These are phyloP conservation scores for Calonectria pteridis DNA, from an alignment of 2,329 filamentous ascomycete genomes.

Conservation along the genomic window DNA sequence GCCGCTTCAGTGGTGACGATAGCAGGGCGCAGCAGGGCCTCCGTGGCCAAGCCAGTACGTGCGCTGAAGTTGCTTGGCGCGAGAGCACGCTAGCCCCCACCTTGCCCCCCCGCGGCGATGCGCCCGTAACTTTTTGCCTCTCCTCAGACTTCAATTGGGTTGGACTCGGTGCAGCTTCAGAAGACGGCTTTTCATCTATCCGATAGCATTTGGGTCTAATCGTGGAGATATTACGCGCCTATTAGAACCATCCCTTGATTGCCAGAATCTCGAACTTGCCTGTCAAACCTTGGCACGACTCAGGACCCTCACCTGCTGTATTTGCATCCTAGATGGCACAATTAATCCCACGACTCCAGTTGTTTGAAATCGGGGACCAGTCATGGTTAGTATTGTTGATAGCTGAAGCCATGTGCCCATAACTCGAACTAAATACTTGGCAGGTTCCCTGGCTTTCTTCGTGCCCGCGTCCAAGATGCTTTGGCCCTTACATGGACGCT, in stretches of 20 bases:
- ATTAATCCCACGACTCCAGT: slow-evolving; percentile 1
- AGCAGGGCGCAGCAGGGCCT: neutral
- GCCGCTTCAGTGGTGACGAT: neutral
- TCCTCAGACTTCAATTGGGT: neutral
- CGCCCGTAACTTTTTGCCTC: neutral
- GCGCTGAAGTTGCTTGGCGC: neutral
- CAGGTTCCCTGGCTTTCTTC: neutral
- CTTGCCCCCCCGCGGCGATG: neutral
- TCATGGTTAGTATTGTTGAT: neutral
- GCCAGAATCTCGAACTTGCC: neutral
- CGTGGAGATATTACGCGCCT: neutral
- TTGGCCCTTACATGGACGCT: neutral
- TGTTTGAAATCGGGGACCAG: neutral
- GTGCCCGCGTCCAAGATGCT: neutral
- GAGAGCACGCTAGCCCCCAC: neutral
- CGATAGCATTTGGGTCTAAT: neutral
- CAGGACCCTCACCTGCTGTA: too few species aligned
- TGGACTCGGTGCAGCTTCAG: neutral
- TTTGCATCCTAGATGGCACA: neutral
- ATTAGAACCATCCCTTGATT: too few species aligned
- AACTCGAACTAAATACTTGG: neutral
- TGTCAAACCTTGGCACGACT: too few species aligned
- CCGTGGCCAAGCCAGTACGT: neutral
- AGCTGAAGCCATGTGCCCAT: too few species aligned
- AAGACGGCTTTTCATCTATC: neutral